phyloP scores from a whole-genome alignment of 495 filamentous ascomycete genomes.

The Penicillium salamii region DNA sequence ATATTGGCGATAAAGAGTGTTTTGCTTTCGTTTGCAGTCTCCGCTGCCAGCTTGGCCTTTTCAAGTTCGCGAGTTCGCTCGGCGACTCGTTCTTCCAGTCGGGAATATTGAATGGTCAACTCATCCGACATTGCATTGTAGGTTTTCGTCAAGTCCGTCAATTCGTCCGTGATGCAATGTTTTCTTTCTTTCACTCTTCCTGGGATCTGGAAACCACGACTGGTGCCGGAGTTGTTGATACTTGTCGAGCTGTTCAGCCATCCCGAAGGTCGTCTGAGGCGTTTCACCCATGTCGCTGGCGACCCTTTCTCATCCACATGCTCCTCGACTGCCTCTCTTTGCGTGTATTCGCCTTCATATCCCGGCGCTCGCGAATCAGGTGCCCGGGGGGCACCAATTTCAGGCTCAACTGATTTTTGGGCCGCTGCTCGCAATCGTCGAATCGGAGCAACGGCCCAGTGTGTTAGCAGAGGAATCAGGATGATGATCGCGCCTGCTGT shows the following conservation, averaged over 20 bases:
- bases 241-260: slow-evolving; percentile 12
- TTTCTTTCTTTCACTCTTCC: slow-evolving; percentile 73
- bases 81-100: slow-evolving; percentile 77
- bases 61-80: slow-evolving; percentile 82
- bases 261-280: slow-evolving; percentile 8
- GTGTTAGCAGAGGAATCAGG: slow-evolving; percentile 71
- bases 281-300: slow-evolving; percentile 10
- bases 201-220: slow-evolving; percentile 69
- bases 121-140: slow-evolving; percentile 97
- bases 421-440: slow-evolving; percentile 73
- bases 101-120: slow-evolving; percentile 77
- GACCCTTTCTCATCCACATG: slow-evolving; percentile 14
- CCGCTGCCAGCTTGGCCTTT: slow-evolving; percentile 84
- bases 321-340: background rate
- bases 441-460: slow-evolving; percentile 77
- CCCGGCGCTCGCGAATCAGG: background rate
- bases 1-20: slow-evolving; percentile 96
- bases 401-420: slow-evolving; percentile 67
- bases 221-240: background rate
- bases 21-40: slow-evolving; percentile 91
- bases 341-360: background rate
- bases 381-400: slow-evolving; percentile 24
- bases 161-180: slow-evolving; percentile 76
- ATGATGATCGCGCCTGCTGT: slow-evolving; percentile 68
- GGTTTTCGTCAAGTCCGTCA: slow-evolving; percentile 80